Conservation (phyloP, 805 yeast genomes). For the Spencermartinsiella europaea region DNA sequence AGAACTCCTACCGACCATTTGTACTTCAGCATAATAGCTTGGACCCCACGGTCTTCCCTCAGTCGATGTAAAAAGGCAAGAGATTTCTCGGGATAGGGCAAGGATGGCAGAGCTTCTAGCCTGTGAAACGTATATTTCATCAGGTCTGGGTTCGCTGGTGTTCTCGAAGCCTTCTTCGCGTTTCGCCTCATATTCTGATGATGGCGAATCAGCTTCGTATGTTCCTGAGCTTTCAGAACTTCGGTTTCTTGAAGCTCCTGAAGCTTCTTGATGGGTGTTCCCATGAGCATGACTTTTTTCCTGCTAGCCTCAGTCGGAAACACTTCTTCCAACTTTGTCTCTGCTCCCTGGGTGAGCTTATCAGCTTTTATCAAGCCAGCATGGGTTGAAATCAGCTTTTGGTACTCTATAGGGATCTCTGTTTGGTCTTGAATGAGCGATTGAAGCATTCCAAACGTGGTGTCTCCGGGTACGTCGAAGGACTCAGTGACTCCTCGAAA, state of each 20-base stretch:
- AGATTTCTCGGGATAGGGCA: constrained; percentile 31
- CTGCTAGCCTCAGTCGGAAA: constrained; percentile 14
- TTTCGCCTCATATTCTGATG: constrained; percentile 11
- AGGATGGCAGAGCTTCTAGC: constrained; percentile 27
- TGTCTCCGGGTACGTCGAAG: constrained; percentile 15
- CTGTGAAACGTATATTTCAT: constrained; percentile 30
- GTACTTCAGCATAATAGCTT: constrained; percentile 33
- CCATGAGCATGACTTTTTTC: constrained; percentile 28
- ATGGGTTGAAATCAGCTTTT: constrained; percentile 29
- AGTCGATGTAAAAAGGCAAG: constrained; percentile 28
- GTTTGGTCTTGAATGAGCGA: constrained; percentile 24
- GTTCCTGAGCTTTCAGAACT: constrained; percentile 19
- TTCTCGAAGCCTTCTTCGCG: constrained; percentile 14
- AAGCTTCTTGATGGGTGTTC: constrained; percentile 25
- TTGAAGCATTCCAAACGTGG: constrained; percentile 22
- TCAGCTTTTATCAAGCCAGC: constrained; percentile 23
- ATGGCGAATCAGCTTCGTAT: constrained; percentile 15
- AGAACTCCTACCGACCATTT: constrained; percentile 33
- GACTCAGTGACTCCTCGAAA: constrained; percentile 16
- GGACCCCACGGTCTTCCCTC: constrained; percentile 32
- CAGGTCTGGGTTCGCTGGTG: constrained; percentile 11
- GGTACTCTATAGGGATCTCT: constrained; percentile 27
- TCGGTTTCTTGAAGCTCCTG: constrained; percentile 23
- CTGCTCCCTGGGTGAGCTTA: constrained; percentile 11
- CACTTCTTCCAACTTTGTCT: constrained; percentile 12